These are phyloP conservation scores for Jamesozyma hellenica DNA, from an alignment of 805 yeast genomes.

Conservation along the genomic window DNA sequence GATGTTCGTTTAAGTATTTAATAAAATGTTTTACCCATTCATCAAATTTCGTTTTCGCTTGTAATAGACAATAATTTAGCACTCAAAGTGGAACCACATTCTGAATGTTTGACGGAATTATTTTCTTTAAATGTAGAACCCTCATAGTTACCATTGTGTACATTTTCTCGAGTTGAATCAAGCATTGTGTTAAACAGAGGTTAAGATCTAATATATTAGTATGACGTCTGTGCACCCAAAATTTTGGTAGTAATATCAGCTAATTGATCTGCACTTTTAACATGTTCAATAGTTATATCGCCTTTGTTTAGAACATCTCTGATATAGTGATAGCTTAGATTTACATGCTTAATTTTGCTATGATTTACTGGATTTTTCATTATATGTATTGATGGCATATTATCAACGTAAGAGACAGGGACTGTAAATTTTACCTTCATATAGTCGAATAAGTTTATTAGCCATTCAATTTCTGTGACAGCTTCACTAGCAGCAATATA, in stretches of 20 bases:
- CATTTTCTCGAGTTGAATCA: too few species aligned
- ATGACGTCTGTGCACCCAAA: too few species aligned
- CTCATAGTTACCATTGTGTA: too few species aligned
- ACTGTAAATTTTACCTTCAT: background rate
- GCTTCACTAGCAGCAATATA: constrained; percentile 4
- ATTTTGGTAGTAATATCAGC: background rate
- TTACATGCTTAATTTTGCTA: background rate
- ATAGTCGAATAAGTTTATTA: background rate
- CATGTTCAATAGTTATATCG: background rate
- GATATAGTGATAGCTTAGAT: background rate
- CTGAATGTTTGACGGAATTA: background rate
- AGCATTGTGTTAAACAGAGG: too few species aligned
- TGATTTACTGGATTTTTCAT: background rate
- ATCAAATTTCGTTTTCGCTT: background rate
- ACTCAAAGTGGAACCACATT: background rate
- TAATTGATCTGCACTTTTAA: background rate
- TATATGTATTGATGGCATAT: background rate
- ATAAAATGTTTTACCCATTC: background rate
- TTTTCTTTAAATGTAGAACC: background rate
- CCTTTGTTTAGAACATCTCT: background rate
- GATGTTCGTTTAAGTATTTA: background rate
- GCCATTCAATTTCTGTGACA: constrained; percentile 1
- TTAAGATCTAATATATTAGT: too few species aligned
- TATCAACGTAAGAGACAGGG: background rate
- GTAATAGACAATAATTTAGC: background rate